A percentile compares a stretch with the other conserved stretches of the same genome.
Conservation (phyloP, 2,329 filamentous ascomycete genomes). For the Lasiodiplodia sp. region DNA sequence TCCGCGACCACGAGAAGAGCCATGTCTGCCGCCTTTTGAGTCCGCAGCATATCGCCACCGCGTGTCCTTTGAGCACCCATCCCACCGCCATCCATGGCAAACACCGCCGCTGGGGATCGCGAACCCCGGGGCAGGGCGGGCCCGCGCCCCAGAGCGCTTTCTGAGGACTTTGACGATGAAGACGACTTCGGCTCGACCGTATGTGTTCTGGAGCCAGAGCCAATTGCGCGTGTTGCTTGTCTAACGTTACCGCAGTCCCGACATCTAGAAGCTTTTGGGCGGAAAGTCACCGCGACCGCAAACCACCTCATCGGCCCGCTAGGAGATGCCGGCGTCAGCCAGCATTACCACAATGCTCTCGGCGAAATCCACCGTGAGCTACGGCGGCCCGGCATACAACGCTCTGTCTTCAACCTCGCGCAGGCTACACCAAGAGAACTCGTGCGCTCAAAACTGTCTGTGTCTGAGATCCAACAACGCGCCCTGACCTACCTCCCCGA, state of each 20-base stretch:
- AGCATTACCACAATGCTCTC: conserved; percentile 86
- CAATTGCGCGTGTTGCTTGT: conserved; percentile 12
- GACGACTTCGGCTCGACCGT: conserved; percentile 22
- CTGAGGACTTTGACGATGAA: conserved; percentile 20
- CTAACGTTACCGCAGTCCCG: conserved; percentile 68
- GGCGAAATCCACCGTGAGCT: conserved; percentile 89
- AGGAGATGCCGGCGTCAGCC: conserved; percentile 57
- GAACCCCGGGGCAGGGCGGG: conserved; percentile 41
- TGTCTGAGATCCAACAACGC: conserved; percentile 90
- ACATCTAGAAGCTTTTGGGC: conserved; percentile 88
- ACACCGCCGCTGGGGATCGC: conserved; percentile 38
- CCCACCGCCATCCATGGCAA: conserved; percentile 37
- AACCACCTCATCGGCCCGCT: conserved; percentile 78
- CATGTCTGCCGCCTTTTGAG: conserved; percentile 21
- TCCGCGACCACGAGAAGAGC: conserved; percentile 9
- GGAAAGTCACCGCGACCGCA: conserved; percentile 94
- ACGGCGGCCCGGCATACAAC: conserved; percentile 81
- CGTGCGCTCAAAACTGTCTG: conserved; percentile 88
- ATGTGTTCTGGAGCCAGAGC: conserved; percentile 1
- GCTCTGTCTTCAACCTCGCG: conserved; percentile 89
- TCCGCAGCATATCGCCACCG: conserved; percentile 1
- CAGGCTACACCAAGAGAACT: conserved; percentile 92
- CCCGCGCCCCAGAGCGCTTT: conserved; percentile 29
- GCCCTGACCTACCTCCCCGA: conserved; percentile 88
- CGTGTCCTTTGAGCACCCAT: conserved; percentile 7